A percentile compares a stretch with the other conserved stretches of the same genome.
phyloP scores from a whole-genome alignment of 2,329 filamentous ascomycete species.

The Claviceps cyperi region DNA sequence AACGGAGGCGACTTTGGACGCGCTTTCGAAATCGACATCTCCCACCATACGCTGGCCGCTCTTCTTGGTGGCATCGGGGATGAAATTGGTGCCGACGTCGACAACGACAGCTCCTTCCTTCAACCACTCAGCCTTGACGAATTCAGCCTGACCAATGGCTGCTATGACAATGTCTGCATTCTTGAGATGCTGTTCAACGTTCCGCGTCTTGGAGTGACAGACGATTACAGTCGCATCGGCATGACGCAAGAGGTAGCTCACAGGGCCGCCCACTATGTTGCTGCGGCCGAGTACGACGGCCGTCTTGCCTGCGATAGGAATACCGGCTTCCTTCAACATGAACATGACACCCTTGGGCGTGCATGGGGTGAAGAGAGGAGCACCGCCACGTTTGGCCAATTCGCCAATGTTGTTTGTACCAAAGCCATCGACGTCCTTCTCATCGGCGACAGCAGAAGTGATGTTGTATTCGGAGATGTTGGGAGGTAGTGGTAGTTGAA shows the following conservation, averaged over 20 bases:
- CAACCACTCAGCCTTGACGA: conserved; percentile 89
- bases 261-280: conserved; percentile 93
- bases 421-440: conserved; percentile 98
- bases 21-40: conserved; percentile 84
- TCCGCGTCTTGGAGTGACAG: conserved; percentile 78
- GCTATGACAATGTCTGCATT: conserved; percentile 80
- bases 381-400: conserved; percentile 85
- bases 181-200: conserved; percentile 61
- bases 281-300: conserved; percentile 90
- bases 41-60: conserved; percentile 85
- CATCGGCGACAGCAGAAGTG: conserved; percentile 78
- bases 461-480: conserved; percentile 82
- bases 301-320: conserved; percentile 77
- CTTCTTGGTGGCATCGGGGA: conserved; percentile 78
- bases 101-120: conserved; percentile 93
- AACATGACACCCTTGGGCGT: conserved; percentile 97
- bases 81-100: conserved; percentile 94
- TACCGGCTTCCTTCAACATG: conserved; percentile 67
- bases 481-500: conserved; percentile 80
- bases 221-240: conserved; percentile 94
- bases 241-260: conserved; percentile 89
- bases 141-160: conserved; percentile 74
- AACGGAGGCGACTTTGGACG: conserved; percentile 70
- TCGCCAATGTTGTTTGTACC: conserved; percentile 90
- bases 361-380: conserved; percentile 81